phyloP scores from a whole-genome alignment of 495 filamentous ascomycete species.

The Xylaria cubensis region DNA sequence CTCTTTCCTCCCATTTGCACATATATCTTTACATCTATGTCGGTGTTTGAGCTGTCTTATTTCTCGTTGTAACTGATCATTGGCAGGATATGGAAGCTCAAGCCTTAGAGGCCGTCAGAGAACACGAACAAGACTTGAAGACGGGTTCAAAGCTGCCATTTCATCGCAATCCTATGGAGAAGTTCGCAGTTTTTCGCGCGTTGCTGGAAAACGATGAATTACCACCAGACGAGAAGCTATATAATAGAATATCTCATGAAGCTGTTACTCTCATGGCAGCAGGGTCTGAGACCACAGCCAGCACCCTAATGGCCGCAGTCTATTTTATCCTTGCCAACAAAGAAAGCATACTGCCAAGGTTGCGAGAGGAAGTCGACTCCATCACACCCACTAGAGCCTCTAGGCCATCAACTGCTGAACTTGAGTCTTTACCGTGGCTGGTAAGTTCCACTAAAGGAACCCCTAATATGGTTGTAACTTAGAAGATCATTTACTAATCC shows the following conservation, averaged over 20 bases:
- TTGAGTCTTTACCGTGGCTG: conserved; percentile 21
- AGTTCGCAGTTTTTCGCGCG: conserved; percentile 15
- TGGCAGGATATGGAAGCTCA: conserved; percentile 24
- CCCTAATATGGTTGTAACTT: neutral
- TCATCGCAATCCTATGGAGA: neutral
- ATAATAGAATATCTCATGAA: conserved; percentile 18
- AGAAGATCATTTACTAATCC: neutral
- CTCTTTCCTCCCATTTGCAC: neutral
- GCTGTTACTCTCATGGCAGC: conserved; percentile 23
- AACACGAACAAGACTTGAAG: conserved; percentile 2
- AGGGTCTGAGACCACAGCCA: conserved; percentile 6
- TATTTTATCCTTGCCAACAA: conserved; percentile 12
- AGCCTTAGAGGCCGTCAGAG: conserved; percentile 1
- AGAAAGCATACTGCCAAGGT: conserved; percentile 3
- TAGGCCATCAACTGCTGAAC: conserved; percentile 13
- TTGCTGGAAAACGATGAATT: conserved; percentile 10
- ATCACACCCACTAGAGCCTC: neutral
- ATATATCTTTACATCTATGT: neutral
- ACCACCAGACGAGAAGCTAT: conserved; percentile 4
- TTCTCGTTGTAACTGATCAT: neutral
- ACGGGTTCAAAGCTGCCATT: neutral
- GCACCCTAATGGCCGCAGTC: neutral
- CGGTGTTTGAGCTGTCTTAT: neutral
- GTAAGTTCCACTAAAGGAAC: neutral
- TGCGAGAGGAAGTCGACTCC: conserved; percentile 7